phyloP scores from a whole-genome alignment of 768 basidiomycete species.

The Albatrellus ellisii region DNA sequence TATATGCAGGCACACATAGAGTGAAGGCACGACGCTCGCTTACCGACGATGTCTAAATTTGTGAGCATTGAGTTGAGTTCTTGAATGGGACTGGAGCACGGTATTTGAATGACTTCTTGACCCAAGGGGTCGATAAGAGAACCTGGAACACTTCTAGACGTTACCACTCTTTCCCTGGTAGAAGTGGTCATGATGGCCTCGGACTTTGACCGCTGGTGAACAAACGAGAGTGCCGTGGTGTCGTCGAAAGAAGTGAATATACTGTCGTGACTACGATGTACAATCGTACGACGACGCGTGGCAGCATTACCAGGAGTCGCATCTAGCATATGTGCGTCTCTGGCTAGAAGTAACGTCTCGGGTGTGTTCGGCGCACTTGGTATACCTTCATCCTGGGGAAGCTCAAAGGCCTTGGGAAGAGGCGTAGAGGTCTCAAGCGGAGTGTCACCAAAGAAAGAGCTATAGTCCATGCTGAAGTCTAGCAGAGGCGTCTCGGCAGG shows the following conservation, averaged over 20 bases:
- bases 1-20: not conserved
- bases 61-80: conserved; percentile 11
- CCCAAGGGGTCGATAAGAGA: not conserved
- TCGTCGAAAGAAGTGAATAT: conserved; percentile 11
- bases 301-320: not conserved
- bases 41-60: conserved; percentile 10
- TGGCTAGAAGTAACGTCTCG: not conserved
- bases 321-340: not conserved
- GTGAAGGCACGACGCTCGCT: not conserved
- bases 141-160: not conserved
- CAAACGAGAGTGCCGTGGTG: not conserved
- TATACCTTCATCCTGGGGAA: not conserved
- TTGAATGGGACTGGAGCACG: conserved; percentile 4
- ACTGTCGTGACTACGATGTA: conserved; percentile 5
- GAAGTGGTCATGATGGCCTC: not conserved
- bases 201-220: not conserved
- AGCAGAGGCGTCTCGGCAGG: conserved; percentile 11
- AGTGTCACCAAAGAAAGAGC: conserved; percentile 6
- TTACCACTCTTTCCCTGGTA: too few species aligned
- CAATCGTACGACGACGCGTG: not conserved
- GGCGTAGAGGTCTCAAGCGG: conserved; percentile 13
- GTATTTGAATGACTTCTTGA: not conserved
- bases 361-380: conserved; percentile 6
- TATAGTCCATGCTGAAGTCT: conserved; percentile 5
- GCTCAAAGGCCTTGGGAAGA: not conserved